Evolutionary conservation across 352 stramenopile genomes (phyloP), one percentile per base, ranked within the genome.

Genomic region (Phytophthora palmivora): DNA sequence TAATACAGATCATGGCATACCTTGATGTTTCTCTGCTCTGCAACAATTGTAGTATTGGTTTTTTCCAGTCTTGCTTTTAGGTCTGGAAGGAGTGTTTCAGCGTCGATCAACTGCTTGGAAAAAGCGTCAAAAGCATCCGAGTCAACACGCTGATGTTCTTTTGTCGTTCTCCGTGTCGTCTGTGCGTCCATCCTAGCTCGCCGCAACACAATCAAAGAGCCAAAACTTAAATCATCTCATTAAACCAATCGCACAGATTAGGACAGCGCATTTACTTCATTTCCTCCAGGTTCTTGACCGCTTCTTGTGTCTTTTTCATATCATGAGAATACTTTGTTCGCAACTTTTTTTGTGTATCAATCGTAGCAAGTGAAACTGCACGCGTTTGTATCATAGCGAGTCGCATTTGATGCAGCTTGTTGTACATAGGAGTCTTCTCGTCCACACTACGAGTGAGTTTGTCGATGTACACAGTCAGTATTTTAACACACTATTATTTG

Each of bases 81-180:
- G 5, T 87, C 67, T 1, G 80, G 82, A 12, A 89, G 34, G 11
- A 89, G 28, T 6, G 70, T 84, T 49, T 82, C 65, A 1, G 60
- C 70, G 0, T 73, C 67, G 22, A 91, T 68, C 22, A 89, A 75
- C 58, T 89, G 82, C 56, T 85, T 89, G 0, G 80, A 89, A 41
- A 80, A 85, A 0, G 79, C 78, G 43, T 91, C 82, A 33, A 91
- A 89, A 6, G 67, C 65, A 50, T 89, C 80, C 34, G 82, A 91
- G 56, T 89, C 78, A 4, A 91, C 66, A 39, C 81, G 53, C 3
- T 67, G 61, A 10, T 70, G 62, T 11, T 80, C 63, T 9, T 63
- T 70, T 9, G 49, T 66, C 32, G 44, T 38, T 11, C 36, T 74
- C 34, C 36, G 70, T 32, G 10, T 43, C 10, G 7, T 28, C 4